Evolutionary conservation across 192 early-diverging fungal species (phyloP).

Genomic region (Coemansia sp.): DNA sequence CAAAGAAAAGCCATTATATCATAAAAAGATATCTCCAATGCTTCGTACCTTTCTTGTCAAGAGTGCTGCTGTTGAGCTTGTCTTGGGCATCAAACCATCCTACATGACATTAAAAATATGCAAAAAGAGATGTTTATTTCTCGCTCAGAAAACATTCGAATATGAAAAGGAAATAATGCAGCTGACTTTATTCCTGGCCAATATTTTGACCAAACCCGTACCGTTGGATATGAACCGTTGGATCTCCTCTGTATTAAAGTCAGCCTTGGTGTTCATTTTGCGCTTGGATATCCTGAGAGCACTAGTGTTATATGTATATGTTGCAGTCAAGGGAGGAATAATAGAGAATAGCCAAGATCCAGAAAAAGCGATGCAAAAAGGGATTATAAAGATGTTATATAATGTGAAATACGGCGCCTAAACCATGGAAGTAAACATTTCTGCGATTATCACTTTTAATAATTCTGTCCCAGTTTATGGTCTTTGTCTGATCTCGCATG

Average conservation of each 20-base stretch:
- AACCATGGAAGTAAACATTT: no score
- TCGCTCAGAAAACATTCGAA: no score
- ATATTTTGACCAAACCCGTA: not conserved
- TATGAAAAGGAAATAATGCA: no score
- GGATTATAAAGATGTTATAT: no score
- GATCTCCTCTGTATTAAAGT: conserved; percentile 28
- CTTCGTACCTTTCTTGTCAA: conserved; percentile 14
- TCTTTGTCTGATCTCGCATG: no score
- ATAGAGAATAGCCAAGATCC: not conserved
- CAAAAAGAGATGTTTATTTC: no score
- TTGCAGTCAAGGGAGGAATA: not conserved
- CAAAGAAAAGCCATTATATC: not conserved
- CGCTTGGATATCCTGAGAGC: not conserved
- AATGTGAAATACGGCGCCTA: no score
- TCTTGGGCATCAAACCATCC: conserved; percentile 50
- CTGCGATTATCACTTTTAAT: no score
- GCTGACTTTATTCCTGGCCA: no score
- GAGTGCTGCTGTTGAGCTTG: conserved; percentile 18
- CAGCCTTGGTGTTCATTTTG: conserved; percentile 18
- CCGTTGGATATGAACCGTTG: conserved; percentile 39
- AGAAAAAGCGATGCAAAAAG: not conserved
- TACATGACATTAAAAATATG: conserved; percentile 2
- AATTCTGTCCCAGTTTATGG: no score
- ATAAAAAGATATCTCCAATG: not conserved
- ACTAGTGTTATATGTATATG: not conserved